Conservation (phyloP, 2,329 filamentous ascomycete species). For the Pseudogymnoascus pannorum region DNA sequence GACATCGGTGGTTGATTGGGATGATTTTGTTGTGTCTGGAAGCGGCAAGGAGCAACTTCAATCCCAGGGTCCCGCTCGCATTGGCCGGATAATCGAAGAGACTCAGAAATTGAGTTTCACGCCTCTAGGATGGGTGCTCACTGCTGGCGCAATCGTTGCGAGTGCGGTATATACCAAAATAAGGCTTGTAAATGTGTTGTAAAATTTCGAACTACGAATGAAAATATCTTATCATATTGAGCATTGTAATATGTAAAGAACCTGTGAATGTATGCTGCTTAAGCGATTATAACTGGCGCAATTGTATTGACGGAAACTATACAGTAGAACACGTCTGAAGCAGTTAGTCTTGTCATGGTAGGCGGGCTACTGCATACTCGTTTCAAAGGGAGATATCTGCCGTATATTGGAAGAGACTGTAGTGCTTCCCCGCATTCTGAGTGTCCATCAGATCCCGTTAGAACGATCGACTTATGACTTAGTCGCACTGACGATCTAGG, state of each 20-base stretch:
- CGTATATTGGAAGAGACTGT: neutral
- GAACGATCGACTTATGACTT: neutral
- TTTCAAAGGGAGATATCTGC: neutral
- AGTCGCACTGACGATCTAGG: neutral
- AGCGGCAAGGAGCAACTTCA: slow-evolving; percentile 21
- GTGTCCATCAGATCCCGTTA: neutral
- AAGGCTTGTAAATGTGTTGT: neutral
- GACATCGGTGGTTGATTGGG: slow-evolving; percentile 35
- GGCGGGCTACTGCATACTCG: neutral
- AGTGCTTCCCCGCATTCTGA: neutral
- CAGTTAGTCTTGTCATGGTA: neutral
- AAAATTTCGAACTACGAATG: neutral
- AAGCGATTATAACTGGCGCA: neutral
- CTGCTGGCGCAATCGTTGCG: neutral
- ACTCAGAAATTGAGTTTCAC: slow-evolving; percentile 22
- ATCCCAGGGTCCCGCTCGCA: slow-evolving; percentile 21
- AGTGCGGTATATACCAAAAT: neutral
- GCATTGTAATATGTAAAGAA: neutral
- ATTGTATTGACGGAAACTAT: neutral
- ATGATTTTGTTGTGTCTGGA: slow-evolving; percentile 36
- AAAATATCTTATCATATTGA: neutral
- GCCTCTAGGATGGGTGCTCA: slow-evolving; percentile 8
- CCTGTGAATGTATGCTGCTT: neutral
- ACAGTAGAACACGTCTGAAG: neutral
- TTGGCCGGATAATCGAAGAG: slow-evolving; percentile 32